Conservation (phyloP, 768 basidiomycete species). For the Pleurotus eryngii region DNA sequence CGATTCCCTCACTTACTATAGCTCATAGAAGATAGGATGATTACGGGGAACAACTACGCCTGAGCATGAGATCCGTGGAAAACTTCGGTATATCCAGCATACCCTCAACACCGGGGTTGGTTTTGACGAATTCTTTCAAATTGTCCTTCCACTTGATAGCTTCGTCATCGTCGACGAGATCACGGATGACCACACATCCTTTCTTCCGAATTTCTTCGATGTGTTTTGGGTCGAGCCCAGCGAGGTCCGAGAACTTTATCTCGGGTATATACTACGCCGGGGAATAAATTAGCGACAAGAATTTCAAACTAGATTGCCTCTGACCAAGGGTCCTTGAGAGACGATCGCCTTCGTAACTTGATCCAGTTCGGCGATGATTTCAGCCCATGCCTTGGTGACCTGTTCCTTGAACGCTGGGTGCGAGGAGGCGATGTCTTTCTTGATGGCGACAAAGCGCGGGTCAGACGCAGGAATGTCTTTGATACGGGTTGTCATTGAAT, state of each 20-base stretch:
- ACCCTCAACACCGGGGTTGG: slow-evolving; percentile 58
- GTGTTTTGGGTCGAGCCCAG: slow-evolving; percentile 40
- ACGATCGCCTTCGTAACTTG: neutral
- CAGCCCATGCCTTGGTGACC: slow-evolving; percentile 57
- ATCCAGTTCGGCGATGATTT: slow-evolving; percentile 16
- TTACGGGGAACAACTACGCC: slow-evolving; percentile 46
- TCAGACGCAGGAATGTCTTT: neutral
- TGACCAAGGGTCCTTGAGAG: neutral
- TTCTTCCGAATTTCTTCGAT: slow-evolving; percentile 47
- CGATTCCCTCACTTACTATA: slow-evolving; percentile 49
- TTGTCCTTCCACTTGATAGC: slow-evolving; percentile 57
- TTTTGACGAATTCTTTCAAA: slow-evolving; percentile 52
- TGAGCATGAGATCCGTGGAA: neutral
- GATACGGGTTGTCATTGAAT: too few relatives aligned
- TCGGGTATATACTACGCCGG: slow-evolving; percentile 53
- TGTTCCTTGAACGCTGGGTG: slow-evolving; percentile 49
- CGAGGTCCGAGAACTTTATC: slow-evolving; percentile 54
- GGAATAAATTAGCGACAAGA: neutral
- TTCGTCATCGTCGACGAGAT: slow-evolving; percentile 54
- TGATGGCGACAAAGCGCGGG: slow-evolving; percentile 53
- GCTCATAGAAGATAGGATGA: slow-evolving; percentile 72
- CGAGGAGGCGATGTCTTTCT: slow-evolving; percentile 49
- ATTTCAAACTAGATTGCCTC: neutral
- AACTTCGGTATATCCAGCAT: neutral
- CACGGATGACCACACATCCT: slow-evolving; percentile 59